Conservation (phyloP, 2,329 filamentous ascomycete genomes). For the Pyricularia pennisetigena region DNA sequence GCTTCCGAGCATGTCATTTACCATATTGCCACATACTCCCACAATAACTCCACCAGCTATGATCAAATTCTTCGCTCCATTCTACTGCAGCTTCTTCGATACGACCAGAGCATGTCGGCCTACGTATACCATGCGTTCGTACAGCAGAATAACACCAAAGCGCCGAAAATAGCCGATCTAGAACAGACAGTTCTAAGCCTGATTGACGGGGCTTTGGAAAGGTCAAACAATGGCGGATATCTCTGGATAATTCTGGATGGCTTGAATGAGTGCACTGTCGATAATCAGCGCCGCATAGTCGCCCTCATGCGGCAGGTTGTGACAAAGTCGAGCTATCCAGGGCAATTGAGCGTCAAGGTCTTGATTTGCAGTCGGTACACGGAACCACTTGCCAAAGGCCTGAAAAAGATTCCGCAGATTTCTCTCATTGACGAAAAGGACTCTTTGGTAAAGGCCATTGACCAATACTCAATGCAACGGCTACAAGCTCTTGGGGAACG, state of each 20-base stretch:
- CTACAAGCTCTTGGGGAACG: conserved; percentile 6
- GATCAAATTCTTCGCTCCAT: conserved; percentile 21
- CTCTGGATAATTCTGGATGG: conserved; percentile 20
- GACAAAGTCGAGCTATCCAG: not conserved
- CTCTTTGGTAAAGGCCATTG: conserved; percentile 12
- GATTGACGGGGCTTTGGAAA: conserved; percentile 7
- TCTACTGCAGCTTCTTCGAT: conserved; percentile 19
- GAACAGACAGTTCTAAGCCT: conserved; percentile 14
- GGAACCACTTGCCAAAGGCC: conserved; percentile 7
- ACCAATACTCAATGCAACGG: conserved; percentile 8
- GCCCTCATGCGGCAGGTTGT: conserved; percentile 10
- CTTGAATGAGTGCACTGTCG: conserved; percentile 13
- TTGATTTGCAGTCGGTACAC: conserved; percentile 16
- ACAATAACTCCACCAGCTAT: conserved; percentile 20
- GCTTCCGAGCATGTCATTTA: conserved; percentile 12
- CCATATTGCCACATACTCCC: conserved; percentile 24
- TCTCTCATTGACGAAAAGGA: conserved; percentile 17
- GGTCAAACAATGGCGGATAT: conserved; percentile 1
- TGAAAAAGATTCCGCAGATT: conserved; percentile 11
- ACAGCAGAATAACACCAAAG: conserved; percentile 13
- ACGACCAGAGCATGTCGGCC: conserved; percentile 14
- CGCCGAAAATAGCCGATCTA: conserved; percentile 9
- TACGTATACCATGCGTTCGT: conserved; percentile 16
- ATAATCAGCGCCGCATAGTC: conserved; percentile 9
- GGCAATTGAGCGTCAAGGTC: conserved; percentile 14